Percentiles rank a stretch among this genome's conserved stretches.
phyloP scores from a whole-genome alignment of 345 rosid genomes.

The Dimocarpus longan region DNA sequence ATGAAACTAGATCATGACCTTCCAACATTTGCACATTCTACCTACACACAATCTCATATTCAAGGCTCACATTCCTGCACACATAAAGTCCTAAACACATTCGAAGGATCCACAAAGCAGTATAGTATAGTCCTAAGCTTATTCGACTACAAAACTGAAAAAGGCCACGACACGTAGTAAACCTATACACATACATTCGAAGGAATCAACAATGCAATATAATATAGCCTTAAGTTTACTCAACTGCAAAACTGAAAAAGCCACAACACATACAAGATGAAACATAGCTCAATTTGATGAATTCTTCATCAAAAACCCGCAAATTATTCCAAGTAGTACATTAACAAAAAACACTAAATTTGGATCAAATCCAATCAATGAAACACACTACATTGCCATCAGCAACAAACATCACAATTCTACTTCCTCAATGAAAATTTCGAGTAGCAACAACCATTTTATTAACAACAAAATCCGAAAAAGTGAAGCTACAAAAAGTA shows the following conservation, averaged over 20 bases:
- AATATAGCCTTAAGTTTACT: not conserved
- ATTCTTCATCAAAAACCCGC: not conserved
- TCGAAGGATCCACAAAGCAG: too few species aligned
- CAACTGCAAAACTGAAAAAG: not conserved
- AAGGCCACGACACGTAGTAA: too few species aligned
- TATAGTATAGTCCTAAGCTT: too few species aligned
- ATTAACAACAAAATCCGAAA: constrained; percentile 9
- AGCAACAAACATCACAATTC: not conserved
- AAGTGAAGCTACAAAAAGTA: constrained; percentile 6
- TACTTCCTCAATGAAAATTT: not conserved
- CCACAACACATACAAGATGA: not conserved
- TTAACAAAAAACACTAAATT: not conserved
- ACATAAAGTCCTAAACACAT: not conserved
- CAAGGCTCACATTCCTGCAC: not conserved
- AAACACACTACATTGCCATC: not conserved
- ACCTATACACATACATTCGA: not conserved
- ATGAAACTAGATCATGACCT: not conserved
- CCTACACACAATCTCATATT: not conserved
- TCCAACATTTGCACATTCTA: not conserved
- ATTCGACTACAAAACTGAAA: too few species aligned
- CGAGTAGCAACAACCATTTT: not conserved
- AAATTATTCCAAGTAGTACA: not conserved
- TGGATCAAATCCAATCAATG: not conserved
- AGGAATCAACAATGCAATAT: not conserved
- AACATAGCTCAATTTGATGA: not conserved